Base-by-base conservation (phyloP, 1,284 basidiomycete genomes). In the Marasmius oreades region DNA sequence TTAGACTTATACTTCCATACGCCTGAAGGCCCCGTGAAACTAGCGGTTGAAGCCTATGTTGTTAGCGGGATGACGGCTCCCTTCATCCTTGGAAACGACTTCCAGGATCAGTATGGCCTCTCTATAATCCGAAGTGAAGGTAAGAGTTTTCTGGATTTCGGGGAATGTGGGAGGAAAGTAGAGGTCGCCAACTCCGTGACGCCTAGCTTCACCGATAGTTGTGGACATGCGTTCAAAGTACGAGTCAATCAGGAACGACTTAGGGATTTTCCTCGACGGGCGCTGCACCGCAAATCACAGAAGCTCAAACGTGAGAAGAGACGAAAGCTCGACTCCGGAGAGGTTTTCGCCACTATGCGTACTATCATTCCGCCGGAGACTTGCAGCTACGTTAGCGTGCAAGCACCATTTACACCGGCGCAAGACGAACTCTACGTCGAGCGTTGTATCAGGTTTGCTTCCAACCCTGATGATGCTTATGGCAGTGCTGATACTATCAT, bases 31-130 rank as follows among this genome's bases (percentile, higher is more conserved):
- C 57, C 62, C 2, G 64, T 71, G 0, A 55, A 63, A 44, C 48
- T 71, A 1, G 46, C 50, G 10, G 62, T 70, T 0, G 69, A 72
- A 52, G 70, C 69, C 0, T 70, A 71, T 52, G 62, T 70, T 0
- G 66, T 66, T 0, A 60, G 59, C 46, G 62, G 60, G 39, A 67
- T 64, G 66, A 54, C 55, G 1, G 61, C 65, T 16, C 66, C 64
- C 0, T 66, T 67, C 26, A 67, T 68, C 20, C 55, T 70, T 3
- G 69, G 68, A 12, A 70, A 69, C 55, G 67, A 71, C 51, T 70
- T 70, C 47, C 58, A 59, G 20, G 66, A 63, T 53, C 64, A 70
- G 37, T 71, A 68, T 52, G 62, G 55, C 11, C 60, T 71, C 24
- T 72, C 67, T 23, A 57, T 70, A 1, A 18, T 68, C 0, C 50